Conservation (phyloP, 148 eudicot species). For the Limonium bicolor region DNA sequence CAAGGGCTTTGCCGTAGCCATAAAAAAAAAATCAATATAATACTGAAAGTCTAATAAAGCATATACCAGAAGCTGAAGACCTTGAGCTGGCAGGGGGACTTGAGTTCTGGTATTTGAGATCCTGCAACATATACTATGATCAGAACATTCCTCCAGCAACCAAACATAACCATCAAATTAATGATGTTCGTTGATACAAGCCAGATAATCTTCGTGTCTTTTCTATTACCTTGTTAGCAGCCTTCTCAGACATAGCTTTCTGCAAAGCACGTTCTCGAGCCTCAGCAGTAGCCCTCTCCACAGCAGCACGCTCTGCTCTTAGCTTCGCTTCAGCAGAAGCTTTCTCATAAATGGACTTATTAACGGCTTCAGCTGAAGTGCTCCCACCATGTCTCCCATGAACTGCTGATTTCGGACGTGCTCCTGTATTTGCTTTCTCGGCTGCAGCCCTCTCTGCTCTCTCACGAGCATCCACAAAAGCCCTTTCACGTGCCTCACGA, state of each 20-base stretch:
- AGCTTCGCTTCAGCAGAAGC: slow-evolving; percentile 59
- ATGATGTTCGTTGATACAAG: too few relatives aligned
- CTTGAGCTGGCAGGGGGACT: slow-evolving; percentile 8
- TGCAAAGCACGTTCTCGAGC: slow-evolving; percentile 95
- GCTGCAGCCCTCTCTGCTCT: slow-evolving; percentile 57
- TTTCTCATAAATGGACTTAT: slow-evolving; percentile 43
- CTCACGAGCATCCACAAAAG: slow-evolving; percentile 79
- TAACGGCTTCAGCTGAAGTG: slow-evolving; percentile 22
- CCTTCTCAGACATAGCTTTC: slow-evolving; percentile 67
- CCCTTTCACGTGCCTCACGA: slow-evolving; percentile 95
- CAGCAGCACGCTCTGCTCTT: slow-evolving; percentile 90
- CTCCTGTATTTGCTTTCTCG: slow-evolving; percentile 40
- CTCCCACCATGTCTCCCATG: too few relatives aligned
- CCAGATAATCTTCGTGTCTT: slow-evolving; percentile 16
- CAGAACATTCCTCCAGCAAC: too few relatives aligned
- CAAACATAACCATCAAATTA: too few relatives aligned
- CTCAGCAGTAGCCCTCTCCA: slow-evolving; percentile 88
- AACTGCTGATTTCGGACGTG: slow-evolving; percentile 39
- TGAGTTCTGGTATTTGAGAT: slow-evolving; percentile 26
- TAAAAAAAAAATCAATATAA: neutral
- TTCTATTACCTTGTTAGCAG: slow-evolving; percentile 24
- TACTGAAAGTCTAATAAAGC: neutral
- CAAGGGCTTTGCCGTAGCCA: too few relatives aligned
- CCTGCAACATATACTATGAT: slow-evolving; percentile 29
- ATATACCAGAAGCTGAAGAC: slow-evolving; percentile 8